phyloP scores from a whole-genome alignment of 1,284 basidiomycete species.

The Leccinum variabile region DNA sequence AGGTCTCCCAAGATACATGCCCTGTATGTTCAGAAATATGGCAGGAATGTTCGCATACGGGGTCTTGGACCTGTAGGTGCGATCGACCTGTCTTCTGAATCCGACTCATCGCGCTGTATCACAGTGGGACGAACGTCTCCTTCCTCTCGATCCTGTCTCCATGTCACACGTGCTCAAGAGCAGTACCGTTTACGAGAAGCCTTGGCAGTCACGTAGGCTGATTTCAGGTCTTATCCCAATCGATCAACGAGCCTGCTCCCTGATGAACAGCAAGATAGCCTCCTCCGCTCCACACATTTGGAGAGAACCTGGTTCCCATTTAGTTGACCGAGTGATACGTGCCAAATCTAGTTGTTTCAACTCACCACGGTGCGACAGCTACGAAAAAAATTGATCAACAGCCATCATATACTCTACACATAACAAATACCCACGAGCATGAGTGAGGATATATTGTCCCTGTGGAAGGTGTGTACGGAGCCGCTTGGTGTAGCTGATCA shows the following conservation, averaged over 20 bases:
- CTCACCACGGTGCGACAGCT: slow-evolving; percentile 35
- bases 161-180: slow-evolving; percentile 69
- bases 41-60: slow-evolving; percentile 59
- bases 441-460: slow-evolving; percentile 40
- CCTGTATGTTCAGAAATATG: slow-evolving; percentile 51
- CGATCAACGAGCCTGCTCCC: slow-evolving; percentile 56
- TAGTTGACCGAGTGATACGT: background rate
- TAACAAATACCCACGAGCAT: slow-evolving; percentile 37
- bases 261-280: slow-evolving; percentile 54
- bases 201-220: slow-evolving; percentile 70
- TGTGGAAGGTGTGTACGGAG: slow-evolving; percentile 39
- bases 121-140: slow-evolving; percentile 74
- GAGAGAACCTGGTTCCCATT: slow-evolving; percentile 26
- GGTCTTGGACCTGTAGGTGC: slow-evolving; percentile 62
- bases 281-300: slow-evolving; percentile 38
- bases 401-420: background rate
- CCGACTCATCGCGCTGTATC: slow-evolving; percentile 8
- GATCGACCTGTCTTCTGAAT: slow-evolving; percentile 1
- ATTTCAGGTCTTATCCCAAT: slow-evolving; percentile 73
- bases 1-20: slow-evolving; percentile 56
- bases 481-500: slow-evolving; percentile 44
- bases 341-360: background rate
- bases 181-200: slow-evolving; percentile 71
- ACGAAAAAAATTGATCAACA: slow-evolving; percentile 7
- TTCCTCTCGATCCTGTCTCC: slow-evolving; percentile 75